Conservation (phyloP, 225 moss, liverwort and hornwort species). For the Pseudoscleropodium purum region DNA sequence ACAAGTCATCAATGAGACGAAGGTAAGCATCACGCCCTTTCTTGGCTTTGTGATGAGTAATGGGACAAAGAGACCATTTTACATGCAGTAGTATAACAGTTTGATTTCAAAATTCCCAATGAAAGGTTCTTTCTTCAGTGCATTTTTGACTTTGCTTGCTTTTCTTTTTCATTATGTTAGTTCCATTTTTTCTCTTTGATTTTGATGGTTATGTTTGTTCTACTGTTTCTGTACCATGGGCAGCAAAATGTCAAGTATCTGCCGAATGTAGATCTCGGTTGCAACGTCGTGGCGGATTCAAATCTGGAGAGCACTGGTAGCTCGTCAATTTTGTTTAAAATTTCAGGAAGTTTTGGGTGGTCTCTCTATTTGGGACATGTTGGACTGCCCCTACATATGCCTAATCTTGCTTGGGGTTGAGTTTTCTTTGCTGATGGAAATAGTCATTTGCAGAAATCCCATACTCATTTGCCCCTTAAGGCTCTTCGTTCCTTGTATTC, state of each 20-base stretch:
- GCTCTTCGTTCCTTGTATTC: background rate
- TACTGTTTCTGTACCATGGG: background rate
- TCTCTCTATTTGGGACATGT: background rate
- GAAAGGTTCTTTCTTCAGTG: background rate
- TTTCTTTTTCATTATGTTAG: background rate
- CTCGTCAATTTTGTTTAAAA: background rate
- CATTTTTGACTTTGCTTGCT: background rate
- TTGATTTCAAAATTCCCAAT: background rate
- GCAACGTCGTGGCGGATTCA: slow-evolving; percentile 57
- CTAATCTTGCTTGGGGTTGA: background rate
- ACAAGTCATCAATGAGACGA: slow-evolving; percentile 46
- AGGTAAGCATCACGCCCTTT: slow-evolving; percentile 15
- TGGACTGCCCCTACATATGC: background rate
- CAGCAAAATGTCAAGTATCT: slow-evolving; percentile 76
- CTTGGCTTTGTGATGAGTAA: background rate
- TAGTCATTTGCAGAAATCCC: background rate
- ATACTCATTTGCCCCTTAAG: background rate
- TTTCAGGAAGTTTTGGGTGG: background rate
- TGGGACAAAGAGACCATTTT: background rate
- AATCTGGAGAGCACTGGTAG: slow-evolving; percentile 51
- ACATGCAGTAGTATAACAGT: background rate
- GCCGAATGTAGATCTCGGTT: slow-evolving; percentile 50
- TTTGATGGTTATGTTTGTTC: background rate
- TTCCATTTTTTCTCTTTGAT: background rate
- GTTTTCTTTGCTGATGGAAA: background rate